These are phyloP conservation scores for Bryum argenteum DNA, from an alignment of 225 moss, liverwort and hornwort species.

Conservation along the genomic window DNA sequence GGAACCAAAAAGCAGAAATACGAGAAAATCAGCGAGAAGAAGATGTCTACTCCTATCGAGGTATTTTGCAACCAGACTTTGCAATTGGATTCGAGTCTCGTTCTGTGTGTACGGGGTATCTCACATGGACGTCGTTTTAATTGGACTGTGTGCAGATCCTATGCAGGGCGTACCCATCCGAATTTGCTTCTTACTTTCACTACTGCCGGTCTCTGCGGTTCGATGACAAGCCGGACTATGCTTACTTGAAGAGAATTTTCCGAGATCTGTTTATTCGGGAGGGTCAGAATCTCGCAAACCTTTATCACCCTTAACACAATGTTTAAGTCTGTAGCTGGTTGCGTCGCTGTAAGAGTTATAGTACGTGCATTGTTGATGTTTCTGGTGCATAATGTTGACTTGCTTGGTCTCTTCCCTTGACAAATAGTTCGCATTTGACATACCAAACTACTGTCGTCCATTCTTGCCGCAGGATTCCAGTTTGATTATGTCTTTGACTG, in stretches of 20 bases:
- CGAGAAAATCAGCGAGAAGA: conserved; percentile 98
- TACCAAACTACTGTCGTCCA: not conserved
- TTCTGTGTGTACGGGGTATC: not conserved
- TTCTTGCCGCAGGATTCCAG: conserved; percentile 55
- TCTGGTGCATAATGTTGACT: not conserved
- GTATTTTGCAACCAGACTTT: conserved; percentile 23
- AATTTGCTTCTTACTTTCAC: conserved; percentile 55
- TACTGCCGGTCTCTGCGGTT: conserved; percentile 53
- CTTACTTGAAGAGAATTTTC: conserved; percentile 54
- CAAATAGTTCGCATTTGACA: not conserved
- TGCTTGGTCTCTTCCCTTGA: not conserved
- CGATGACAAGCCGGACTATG: conserved; percentile 51
- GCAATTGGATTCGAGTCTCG: not conserved
- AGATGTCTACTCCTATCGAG: conserved; percentile 98
- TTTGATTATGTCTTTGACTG: conserved; percentile 59
- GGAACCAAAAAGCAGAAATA: conserved; percentile 98
- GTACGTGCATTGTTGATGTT: not conserved
- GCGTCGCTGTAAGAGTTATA: not conserved
- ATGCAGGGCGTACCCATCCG: conserved; percentile 51
- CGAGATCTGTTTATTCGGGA: conserved; percentile 59
- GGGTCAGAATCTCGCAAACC: conserved; percentile 35
- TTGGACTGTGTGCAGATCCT: conserved; percentile 51
- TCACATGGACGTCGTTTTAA: conserved; percentile 13
- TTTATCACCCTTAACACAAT: not conserved
- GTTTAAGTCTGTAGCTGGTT: not conserved